Evolutionary conservation across 805 yeast species (phyloP), one percentile per base, ranked within the genome.

Genomic region (Pichia cephalocereana): DNA sequence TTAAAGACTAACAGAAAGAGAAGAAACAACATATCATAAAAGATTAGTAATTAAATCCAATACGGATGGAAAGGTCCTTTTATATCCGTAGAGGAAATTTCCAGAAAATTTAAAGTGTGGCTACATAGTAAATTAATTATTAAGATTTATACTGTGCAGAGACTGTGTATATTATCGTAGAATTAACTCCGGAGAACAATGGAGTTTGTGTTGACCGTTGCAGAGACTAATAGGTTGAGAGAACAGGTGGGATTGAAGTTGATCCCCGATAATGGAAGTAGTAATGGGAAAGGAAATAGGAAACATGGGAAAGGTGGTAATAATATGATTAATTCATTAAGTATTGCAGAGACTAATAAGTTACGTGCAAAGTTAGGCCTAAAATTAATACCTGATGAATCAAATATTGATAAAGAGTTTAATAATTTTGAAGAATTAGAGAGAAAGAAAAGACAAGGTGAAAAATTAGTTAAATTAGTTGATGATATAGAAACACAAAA

Each of bases 191-290:
- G 32, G 32, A 14, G n/a, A 15, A 14, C 30, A 12, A 45, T 39
- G 54, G 54, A 43, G 28, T 14, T 34, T 8, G 46, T 52, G 1
- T 38, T 72, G 34, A 68, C 76, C 0, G 47, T 75, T 5, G 72
- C 67, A 45, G 80, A 75, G 47, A 76, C 80, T 0, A 76, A 76
- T 57, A 66, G 63, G 52, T 62, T 76, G 14, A 61, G 80, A 27
- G 53, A 59, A 3, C 61, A 69, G 43, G 54, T 73, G 17, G 80
- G 80, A 3, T 61, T 75, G 17, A 60, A 63, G 40, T 71, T 70
- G 14, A 55, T 72, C 38, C 81, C 83, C 1, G 71, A 78, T 17
- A 72, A 15, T 34, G 37, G 17, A 18, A 34, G 5, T 30, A 12
- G 10, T 11, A 30, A 30, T 30, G 32, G 32, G 14, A 30, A 30